Percentiles rank a stretch among this genome's conserved stretches.
Evolutionary conservation across 371 early-diverging fungal genomes (phyloP).

Genomic region (Zychaea mexicana): DNA sequence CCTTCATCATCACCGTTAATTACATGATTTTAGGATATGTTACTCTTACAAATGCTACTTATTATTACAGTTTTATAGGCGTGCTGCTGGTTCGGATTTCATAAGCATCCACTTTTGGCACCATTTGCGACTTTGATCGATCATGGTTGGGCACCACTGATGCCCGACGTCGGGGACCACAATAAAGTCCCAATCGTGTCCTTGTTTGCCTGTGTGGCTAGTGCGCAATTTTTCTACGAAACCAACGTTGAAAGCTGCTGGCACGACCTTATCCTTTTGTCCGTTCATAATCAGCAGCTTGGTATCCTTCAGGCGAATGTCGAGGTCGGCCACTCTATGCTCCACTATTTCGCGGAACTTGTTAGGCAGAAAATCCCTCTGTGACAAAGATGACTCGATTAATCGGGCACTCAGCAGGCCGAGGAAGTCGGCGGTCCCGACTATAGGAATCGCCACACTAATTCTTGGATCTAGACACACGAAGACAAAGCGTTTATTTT

Average conservation of each 20-base stretch:
- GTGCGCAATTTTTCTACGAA: conserved; percentile 22
- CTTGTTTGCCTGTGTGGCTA: conserved; percentile 25
- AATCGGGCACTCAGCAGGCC: conserved; percentile 30
- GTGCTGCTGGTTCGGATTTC: background rate
- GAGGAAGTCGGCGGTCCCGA: conserved; percentile 38
- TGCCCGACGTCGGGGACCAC: conserved; percentile 37
- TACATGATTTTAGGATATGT: background rate
- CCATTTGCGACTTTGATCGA: conserved; percentile 28
- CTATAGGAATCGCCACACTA: conserved; percentile 43
- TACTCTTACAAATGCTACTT: background rate
- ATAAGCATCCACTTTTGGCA: conserved; percentile 41
- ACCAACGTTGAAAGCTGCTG: conserved; percentile 22
- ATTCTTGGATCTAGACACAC: conserved; percentile 39
- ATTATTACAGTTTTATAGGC: background rate
- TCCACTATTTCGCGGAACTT: conserved; percentile 21
- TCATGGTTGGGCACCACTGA: conserved; percentile 42
- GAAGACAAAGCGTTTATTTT: no score
- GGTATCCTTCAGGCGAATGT: conserved; percentile 22
- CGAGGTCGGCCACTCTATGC: conserved; percentile 11
- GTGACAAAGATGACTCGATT: conserved; percentile 5
- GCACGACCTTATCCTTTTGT: conserved; percentile 33
- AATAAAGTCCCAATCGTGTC: conserved; percentile 31
- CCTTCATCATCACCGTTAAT: no score
- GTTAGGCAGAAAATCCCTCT: conserved; percentile 24
- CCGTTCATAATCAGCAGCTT: conserved; percentile 43